These are phyloP conservation scores for Monosporascus cannonballus DNA, from an alignment of 2,329 filamentous ascomycete species.

Conservation along the genomic window DNA sequence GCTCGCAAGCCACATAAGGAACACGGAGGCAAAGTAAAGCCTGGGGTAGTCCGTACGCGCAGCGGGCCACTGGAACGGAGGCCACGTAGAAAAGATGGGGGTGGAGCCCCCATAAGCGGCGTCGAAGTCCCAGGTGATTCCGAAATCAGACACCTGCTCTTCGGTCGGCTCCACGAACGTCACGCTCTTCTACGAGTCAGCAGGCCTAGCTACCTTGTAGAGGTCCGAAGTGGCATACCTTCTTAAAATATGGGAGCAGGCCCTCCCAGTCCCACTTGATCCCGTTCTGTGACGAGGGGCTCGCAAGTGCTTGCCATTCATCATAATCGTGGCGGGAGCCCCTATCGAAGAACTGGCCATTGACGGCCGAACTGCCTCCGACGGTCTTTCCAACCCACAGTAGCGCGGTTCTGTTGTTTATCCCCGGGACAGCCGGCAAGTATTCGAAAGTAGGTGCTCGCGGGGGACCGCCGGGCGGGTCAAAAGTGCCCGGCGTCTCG, in stretches of 20 bases:
- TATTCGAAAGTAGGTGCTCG: background rate
- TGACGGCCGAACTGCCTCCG: constrained; percentile 30
- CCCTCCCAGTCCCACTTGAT: constrained; percentile 30
- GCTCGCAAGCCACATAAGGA: background rate
- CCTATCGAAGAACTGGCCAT: constrained; percentile 33
- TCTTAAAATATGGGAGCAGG: constrained; percentile 30
- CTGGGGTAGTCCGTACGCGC: background rate
- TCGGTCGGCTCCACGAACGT: constrained; percentile 24
- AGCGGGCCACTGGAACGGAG: constrained; percentile 25
- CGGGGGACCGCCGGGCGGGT: background rate
- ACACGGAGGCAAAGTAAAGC: background rate
- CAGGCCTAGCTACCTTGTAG: background rate
- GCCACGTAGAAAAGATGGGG: constrained; percentile 26
- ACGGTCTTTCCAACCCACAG: constrained; percentile 28
- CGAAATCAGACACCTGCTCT: constrained; percentile 20
- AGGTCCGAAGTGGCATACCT: constrained; percentile 14
- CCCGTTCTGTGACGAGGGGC: constrained; percentile 12
- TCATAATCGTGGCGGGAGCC: constrained; percentile 29
- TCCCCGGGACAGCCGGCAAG: background rate
- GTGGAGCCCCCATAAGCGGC: constrained; percentile 25
- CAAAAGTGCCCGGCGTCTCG: constrained; percentile 1
- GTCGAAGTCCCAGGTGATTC: constrained; percentile 25
- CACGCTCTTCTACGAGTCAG: constrained; percentile 16
- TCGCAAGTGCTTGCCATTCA: constrained; percentile 27
- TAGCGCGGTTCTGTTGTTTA: constrained; percentile 20